These are phyloP conservation scores for Pyrenochaeta sp. DNA, from an alignment of 2,329 filamentous ascomycete species.

Conservation along the genomic window DNA sequence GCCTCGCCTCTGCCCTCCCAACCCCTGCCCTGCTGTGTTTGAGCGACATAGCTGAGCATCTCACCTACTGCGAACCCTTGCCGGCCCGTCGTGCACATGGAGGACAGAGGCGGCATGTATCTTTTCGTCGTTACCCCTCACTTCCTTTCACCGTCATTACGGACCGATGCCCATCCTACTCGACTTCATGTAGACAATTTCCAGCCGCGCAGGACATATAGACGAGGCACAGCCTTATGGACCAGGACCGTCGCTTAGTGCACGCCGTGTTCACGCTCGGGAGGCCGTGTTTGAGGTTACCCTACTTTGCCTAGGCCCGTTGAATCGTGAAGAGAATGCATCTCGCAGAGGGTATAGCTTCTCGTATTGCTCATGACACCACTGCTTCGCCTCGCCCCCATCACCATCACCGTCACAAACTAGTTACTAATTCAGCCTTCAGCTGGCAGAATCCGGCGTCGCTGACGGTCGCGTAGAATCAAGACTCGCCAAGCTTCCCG, in stretches of 20 bases:
- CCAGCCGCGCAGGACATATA: constrained; percentile 23
- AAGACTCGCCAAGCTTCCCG: constrained; percentile 40
- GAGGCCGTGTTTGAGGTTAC: constrained; percentile 3
- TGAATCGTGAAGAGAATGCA: not conserved
- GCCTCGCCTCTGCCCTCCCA: not conserved
- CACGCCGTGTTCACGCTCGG: constrained; percentile 1
- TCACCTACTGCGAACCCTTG: not conserved
- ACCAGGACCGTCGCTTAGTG: constrained; percentile 11
- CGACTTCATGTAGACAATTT: constrained; percentile 9
- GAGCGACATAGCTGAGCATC: not conserved
- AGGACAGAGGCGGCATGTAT: not conserved
- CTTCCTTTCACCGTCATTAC: constrained; percentile 14
- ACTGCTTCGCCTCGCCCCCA: constrained; percentile 1
- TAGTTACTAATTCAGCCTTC: constrained; percentile 8
- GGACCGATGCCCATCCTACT: constrained; percentile 6
- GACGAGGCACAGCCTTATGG: constrained; percentile 19
- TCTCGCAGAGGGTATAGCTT: constrained; percentile 7
- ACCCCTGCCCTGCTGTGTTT: too few species aligned
- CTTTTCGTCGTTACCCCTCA: constrained; percentile 2
- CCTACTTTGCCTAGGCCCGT: not conserved
- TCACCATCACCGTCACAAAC: constrained; percentile 9
- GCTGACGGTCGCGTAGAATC: constrained; percentile 21
- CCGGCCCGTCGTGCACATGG: not conserved
- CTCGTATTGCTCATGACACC: constrained; percentile 7
- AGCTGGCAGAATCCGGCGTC: constrained; percentile 17